Base-by-base conservation (phyloP, 495 filamentous ascomycete species). In the Tuber melanosporum region DNA sequence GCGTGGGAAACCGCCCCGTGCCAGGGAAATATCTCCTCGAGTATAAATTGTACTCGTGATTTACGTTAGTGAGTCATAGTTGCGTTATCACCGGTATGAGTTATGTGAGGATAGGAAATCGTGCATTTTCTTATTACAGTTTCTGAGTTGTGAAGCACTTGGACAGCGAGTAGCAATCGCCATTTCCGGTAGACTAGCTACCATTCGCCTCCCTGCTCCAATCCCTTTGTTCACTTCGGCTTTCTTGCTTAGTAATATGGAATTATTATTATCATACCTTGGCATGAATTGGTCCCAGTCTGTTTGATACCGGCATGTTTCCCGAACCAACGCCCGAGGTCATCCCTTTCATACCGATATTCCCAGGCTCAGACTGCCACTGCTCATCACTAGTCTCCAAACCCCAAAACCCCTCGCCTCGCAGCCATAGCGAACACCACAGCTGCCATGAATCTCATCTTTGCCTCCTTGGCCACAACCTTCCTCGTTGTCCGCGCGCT, bases 401-500 rank as follows among this genome's bases (percentile, higher is more conserved):
- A 66, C 57, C 26, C 15, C 57, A 32, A 36, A 36, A 66, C 26
- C 14, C 74, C 46, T 36, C 32, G 9, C 74, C 17, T 10, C 15
- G 32, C 39, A 5, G 22, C 75, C 52, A 82, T 39, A 20, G 2
- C 74, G n/a, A 43, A 39, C n/a, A n/a, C 74, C 12, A 14, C 32
- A 66, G 15, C 52, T 5, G n/a, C 0, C 73, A 94, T 94, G 92
- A 92, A 92, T 82, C 87, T 91, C 75, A 85, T 89, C 74, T 88
- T 93, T 82, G 92, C 92, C 70, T 84, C 91, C 26, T 89, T 92
- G 17, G 90, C 90, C 19, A 94, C 94, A 19, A 85, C 85, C 1
- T 22, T 82, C 69, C 82, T 83, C 45, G 75, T 83, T 47, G 41
- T 72, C 44, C 82, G 82, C 47, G 83, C 79, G 32, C 49, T 82